Evolutionary conservation across 306 rosid species (phyloP), one percentile per base, ranked within the genome.

Genomic region (Sophora flavescens): DNA sequence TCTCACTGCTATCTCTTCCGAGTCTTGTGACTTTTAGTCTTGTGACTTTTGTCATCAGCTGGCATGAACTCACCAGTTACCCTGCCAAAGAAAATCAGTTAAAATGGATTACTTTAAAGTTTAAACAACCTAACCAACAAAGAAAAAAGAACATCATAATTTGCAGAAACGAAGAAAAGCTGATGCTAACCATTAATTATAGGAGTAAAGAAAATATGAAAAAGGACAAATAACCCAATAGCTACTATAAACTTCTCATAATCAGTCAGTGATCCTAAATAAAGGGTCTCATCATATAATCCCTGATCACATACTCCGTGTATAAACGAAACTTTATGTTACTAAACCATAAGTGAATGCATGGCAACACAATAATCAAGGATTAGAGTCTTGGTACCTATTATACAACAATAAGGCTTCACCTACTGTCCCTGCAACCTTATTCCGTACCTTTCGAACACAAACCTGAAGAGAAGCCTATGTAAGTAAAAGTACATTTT

Each of bases 391-490:
- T 30, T 18, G 17, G 11, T 85, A 89, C 98, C 96, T 92, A 74
- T 94, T 85, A 84, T 94, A 94, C 32, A 48, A 42, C 86, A 94
- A 80, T 32, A 13, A 57, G 58, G 93, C 97, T 0, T 92, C 96
- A 0, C 97, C 97, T 68, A 94, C 38, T 69, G 97, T 92, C 82
- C 97, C 91, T 4, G 96, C 97, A 41, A 90, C 96, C 78, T 94
- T 94, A 74, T 92, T 92, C 62, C 97, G 80, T 70, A 94, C 91
- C 85, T 94, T 92, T 16, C 96, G 86, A 51, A 94, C 95, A 80
- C 93, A 88, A 57, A 94, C 87, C 97, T 94, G 74, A 81, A 71
- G 61, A 74, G 71, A 56, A 71, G 58, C 51, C 61, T 3, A 38
- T 16, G 63, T 45, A 63, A 79, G 82, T 69, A 26, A 4, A 72